Evolutionary conservation across 352 stramenopile genomes (phyloP).

Genomic region (Phytophthora constricta): DNA sequence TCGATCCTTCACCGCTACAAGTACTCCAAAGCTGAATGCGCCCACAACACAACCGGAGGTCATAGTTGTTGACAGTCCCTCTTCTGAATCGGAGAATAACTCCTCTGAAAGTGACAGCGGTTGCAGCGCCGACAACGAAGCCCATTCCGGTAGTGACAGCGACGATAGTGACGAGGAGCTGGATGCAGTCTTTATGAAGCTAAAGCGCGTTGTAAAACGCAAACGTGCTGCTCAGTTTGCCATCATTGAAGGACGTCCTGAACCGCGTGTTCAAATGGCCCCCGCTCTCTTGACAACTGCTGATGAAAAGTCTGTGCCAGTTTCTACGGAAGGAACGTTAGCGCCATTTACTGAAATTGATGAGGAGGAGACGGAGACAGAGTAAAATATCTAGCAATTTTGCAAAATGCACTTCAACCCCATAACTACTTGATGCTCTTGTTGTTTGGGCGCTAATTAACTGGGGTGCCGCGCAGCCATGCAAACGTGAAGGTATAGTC

Average conservation of each 20-base stretch:
- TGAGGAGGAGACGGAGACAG: slow-evolving; percentile 36
- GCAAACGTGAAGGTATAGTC: no score
- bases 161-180: slow-evolving; percentile 20
- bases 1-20: no score
- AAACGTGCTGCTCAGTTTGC: not conserved
- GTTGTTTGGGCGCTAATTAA: no score
- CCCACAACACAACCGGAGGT: not conserved
- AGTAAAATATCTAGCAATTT: slow-evolving; percentile 8
- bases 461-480: no score
- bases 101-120: slow-evolving; percentile 16
- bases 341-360: slow-evolving; percentile 9
- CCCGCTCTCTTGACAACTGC: not conserved
- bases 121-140: slow-evolving; percentile 22
- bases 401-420: no score
- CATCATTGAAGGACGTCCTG: not conserved
- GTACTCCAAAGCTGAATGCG: not conserved
- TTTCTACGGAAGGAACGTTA: not conserved
- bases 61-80: slow-evolving; percentile 20
- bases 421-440: no score
- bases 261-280: not conserved
- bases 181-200: slow-evolving; percentile 8
- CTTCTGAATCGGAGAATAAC: slow-evolving; percentile 9
- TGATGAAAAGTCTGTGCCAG: not conserved
- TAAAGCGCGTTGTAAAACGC: slow-evolving; percentile 11
- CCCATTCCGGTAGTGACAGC: slow-evolving; percentile 17